Conservation (phyloP, 768 basidiomycete species). For the Suillus subluteus region DNA sequence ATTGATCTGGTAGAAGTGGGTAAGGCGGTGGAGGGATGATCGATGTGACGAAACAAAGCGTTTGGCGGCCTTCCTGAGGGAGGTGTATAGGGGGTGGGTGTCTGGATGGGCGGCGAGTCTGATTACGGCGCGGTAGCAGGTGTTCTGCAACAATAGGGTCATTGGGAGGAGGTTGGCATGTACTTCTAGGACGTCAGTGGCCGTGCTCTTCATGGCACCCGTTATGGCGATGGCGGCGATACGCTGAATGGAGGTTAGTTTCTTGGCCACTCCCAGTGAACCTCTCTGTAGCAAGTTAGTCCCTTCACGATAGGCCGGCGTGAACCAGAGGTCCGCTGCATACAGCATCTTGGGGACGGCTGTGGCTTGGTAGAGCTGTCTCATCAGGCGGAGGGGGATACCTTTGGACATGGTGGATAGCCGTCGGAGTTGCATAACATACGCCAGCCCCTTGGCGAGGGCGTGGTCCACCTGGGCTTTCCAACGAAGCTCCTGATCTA, state of each 20-base stretch:
- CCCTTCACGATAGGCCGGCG: neutral
- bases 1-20: neutral
- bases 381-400: slow-evolving; percentile 19
- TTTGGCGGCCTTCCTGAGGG: neutral
- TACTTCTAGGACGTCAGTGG: neutral
- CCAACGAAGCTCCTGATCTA: slow-evolving; percentile 25
- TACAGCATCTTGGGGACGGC: slow-evolving; percentile 34
- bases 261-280: neutral
- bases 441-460: neutral
- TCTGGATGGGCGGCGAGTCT: neutral
- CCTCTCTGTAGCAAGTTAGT: neutral
- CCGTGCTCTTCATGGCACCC: neutral
- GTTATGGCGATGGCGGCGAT: neutral
- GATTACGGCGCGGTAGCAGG: neutral
- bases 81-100: neutral
- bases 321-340: slow-evolving; percentile 5
- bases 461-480: slow-evolving; percentile 20
- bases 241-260: neutral
- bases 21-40: neutral
- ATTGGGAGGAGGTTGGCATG: neutral
- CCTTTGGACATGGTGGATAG: slow-evolving; percentile 21
- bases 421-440: slow-evolving; percentile 1
- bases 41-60: neutral
- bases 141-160: neutral
- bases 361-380: slow-evolving; percentile 28